These are phyloP conservation scores for Arthrobotrys sphaeroides DNA, from an alignment of 2,329 filamentous ascomycete genomes.

Conservation along the genomic window DNA sequence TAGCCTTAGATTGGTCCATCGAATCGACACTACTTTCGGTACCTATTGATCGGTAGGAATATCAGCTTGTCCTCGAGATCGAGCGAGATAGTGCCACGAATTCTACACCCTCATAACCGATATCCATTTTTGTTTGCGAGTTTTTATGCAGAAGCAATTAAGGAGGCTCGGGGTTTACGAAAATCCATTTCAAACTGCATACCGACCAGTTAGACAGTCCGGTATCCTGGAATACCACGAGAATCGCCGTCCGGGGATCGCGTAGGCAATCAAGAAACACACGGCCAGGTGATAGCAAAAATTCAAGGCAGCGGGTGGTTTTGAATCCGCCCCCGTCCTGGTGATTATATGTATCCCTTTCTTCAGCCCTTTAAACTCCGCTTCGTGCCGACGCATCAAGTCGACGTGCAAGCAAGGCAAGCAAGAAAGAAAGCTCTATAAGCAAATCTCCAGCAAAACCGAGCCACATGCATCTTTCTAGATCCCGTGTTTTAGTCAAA, in stretches of 20 bases:
- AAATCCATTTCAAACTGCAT: background rate
- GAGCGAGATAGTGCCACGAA: background rate
- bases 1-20: no score
- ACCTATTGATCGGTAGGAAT: background rate
- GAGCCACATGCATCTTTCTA: conserved; percentile 2
- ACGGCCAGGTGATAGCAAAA: background rate
- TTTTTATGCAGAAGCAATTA: background rate
- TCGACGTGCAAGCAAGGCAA: background rate
- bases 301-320: background rate
- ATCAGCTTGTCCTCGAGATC: background rate
- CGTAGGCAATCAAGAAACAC: background rate
- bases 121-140: background rate
- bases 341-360: background rate
- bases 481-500: conserved; percentile 43
- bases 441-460: conserved; percentile 2
- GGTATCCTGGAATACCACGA: background rate
- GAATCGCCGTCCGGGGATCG: background rate
- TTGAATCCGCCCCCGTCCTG: background rate
- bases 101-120: no score
- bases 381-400: background rate
- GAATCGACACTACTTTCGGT: no score
- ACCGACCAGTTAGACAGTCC: background rate
- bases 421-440: background rate
- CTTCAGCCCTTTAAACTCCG: conserved; percentile 1
- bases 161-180: conserved; percentile 1